Percentiles rank a stretch among this genome's conserved stretches.
Conservation (phyloP, 495 filamentous ascomycete genomes). For the Venustampulla echinocandica region DNA sequence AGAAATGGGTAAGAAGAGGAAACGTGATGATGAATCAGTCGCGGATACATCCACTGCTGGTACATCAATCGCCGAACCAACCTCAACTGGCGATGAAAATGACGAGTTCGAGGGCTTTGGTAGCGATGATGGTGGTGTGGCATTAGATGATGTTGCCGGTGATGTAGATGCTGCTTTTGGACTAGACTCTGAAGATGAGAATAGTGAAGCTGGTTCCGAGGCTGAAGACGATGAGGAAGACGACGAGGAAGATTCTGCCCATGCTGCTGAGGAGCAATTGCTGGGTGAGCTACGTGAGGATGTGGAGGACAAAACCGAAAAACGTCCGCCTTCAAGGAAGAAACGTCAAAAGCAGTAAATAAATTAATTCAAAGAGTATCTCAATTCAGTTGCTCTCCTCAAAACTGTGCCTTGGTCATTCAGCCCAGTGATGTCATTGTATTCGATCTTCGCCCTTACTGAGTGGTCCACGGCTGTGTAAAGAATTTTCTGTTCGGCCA, state of each 20-base stretch:
- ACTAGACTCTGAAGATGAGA: conserved; percentile 42
- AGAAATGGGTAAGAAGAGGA: conserved; percentile 52
- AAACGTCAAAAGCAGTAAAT: conserved; percentile 22
- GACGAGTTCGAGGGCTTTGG: conserved; percentile 47
- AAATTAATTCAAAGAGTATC: too few relatives aligned
- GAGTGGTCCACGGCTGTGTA: too few relatives aligned
- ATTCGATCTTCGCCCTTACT: too few relatives aligned
- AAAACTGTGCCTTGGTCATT: too few relatives aligned
- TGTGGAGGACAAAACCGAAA: conserved; percentile 2
- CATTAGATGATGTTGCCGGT: conserved; percentile 30
- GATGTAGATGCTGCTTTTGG: conserved; percentile 35
- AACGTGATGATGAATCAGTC: conserved; percentile 38
- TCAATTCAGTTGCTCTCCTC: too few relatives aligned
- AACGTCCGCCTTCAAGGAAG: conserved; percentile 15
- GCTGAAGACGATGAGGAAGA: conserved; percentile 22
- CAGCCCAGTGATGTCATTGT: too few relatives aligned
- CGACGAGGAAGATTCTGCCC: conserved; percentile 19
- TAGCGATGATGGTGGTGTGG: conserved; percentile 37
- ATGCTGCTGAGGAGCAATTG: conserved; percentile 19
- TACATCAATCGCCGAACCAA: not conserved
- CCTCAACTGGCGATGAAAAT: conserved; percentile 9
- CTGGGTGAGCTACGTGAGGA: conserved; percentile 16
- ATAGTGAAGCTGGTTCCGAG: conserved; percentile 31
- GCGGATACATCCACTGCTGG: conserved; percentile 18
- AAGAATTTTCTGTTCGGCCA: too few relatives aligned